Base-by-base conservation (phyloP, 805 yeast genomes). In the Metschnikowia aberdeeniae region DNA sequence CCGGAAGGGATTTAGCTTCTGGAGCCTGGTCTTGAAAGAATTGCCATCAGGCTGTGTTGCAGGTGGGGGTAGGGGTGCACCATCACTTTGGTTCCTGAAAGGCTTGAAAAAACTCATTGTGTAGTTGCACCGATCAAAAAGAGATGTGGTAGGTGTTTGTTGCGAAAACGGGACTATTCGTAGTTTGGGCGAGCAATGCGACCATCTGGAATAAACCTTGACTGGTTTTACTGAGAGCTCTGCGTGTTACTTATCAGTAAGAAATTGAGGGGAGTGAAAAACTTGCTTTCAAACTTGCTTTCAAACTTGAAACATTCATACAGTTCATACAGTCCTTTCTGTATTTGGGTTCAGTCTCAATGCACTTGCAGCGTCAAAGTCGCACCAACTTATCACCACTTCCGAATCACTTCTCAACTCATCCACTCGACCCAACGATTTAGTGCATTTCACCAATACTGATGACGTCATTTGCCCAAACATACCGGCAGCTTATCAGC, bases 401-500 rank as follows among this genome's bases (percentile, higher is more conserved):
- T 22, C 26, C 8, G 26, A 2, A 22, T 4, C 26, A 22, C 26
- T 22, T 7, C 17, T 17, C 17, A 17, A 17, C 17, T 17, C 17
- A n/a, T 17, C 17, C 17, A 2, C 17, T 17, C 17, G 17, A 17
- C 17, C 17, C 17, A 17, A 17, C 17, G 17, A 3, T 17, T 17
- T 17, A 17, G 17, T 17, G 17, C 17, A 17, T 17, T 17, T 17
- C 17, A 41, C 24, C 39, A 49, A 22, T 22, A 22, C 26, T 51
- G 51, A 46, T 51, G 13, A 29, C 42, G 14, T 42, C 40, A 31
- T 81, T 81, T 59, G 75, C 73, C 19, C 57, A 62, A 36, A 77
- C 76, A 38, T 77, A 76, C 52, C 57, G 77, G 34, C 73, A 75
- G 46, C 66, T 80, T 47, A 69, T 80, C 11, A 60, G 66, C 19